phyloP scores from a whole-genome alignment of 2,329 filamentous ascomycete species.

The Monosporascus cannonballus region DNA sequence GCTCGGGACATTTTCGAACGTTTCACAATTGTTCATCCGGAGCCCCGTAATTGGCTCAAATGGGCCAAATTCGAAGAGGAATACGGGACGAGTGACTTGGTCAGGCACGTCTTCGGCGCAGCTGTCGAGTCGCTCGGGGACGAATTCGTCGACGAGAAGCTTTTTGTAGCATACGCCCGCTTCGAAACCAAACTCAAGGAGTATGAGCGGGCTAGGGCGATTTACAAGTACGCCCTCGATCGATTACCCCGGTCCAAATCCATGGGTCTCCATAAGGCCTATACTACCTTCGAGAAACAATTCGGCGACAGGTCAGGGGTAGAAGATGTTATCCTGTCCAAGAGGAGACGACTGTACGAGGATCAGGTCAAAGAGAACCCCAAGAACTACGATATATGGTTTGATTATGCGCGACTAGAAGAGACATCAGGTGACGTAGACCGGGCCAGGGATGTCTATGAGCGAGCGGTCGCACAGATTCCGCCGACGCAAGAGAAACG shows the following conservation, averaged over 20 bases:
- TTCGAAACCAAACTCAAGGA: conserved; percentile 95
- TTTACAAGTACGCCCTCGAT: conserved; percentile 95
- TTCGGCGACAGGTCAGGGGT: conserved; percentile 91
- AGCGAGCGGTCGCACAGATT: conserved; percentile 90
- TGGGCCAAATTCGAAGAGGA: conserved; percentile 98
- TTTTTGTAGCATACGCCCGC: conserved; percentile 92
- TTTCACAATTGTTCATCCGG: conserved; percentile 88
- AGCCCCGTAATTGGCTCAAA: conserved; percentile 96
- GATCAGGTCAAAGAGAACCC: conserved; percentile 89
- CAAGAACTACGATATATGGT: conserved; percentile 96
- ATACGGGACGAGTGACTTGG: conserved; percentile 82
- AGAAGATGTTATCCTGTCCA: conserved; percentile 92
- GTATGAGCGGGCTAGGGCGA: conserved; percentile 85
- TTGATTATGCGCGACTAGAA: conserved; percentile 88
- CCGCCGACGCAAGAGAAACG: conserved; percentile 94
- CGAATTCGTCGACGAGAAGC: conserved; percentile 90
- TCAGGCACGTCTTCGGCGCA: conserved; percentile 83
- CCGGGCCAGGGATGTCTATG: conserved; percentile 85
- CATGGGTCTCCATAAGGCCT: conserved; percentile 79
- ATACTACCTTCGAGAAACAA: conserved; percentile 97
- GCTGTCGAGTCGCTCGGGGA: conserved; percentile 88
- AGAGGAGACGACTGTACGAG: conserved; percentile 88
- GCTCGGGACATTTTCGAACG: conserved; percentile 85
- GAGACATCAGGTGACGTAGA: conserved; percentile 79
- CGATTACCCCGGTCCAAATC: conserved; percentile 84